Evolutionary conservation across 257 asterid species (phyloP), one percentile per base, ranked within the genome.

Genomic region (Catharanthus roseus): DNA sequence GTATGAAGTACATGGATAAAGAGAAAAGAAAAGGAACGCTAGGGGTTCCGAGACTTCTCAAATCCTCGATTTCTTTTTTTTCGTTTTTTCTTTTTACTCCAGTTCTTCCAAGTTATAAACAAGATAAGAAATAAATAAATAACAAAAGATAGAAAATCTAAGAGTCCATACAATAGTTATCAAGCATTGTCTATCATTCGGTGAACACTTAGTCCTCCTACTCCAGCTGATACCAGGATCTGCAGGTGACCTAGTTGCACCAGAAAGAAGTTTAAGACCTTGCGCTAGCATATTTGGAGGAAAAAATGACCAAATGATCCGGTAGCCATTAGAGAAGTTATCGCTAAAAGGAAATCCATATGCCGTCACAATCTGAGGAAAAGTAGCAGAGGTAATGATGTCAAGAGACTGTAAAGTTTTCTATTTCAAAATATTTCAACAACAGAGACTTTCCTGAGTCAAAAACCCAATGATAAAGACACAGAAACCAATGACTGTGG

Each of bases 141-240:
- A 51, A 12, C 10, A 61, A 28, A 61, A 45, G 45, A 23, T 24
- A 64, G n/a, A 31, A 36, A 78, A 53, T n/a, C 21, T 50, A 10
- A 36, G 67, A 28, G 68, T 66, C 77, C 85, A 16, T 85, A 91
- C 97, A 45, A 91, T 82, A 77, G 90, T 88, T 68, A 89, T 68
- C 73, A 89, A 78, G 47, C 97, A 91, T 29, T 89, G 93, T 0
- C 68, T 74, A 81, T 89, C 96, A 82, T 82, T 82, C 65, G 93
- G 90, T 69, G 96, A 79, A 74, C 97, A 91, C 76, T 65, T 70
- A 53, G 80, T 72, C 82, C 97, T 89, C 62, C 92, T 86, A 39
- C 73, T 86, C 97, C 97, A 91, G 83, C 93, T 89, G 75, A 91
- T 38, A 68, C 97, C 97, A 41, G 92, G 90, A 84, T 91, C 97